Evolutionary conservation across 2,329 filamentous ascomycete genomes (phyloP).

Genomic region (Metarhizium humberi): DNA sequence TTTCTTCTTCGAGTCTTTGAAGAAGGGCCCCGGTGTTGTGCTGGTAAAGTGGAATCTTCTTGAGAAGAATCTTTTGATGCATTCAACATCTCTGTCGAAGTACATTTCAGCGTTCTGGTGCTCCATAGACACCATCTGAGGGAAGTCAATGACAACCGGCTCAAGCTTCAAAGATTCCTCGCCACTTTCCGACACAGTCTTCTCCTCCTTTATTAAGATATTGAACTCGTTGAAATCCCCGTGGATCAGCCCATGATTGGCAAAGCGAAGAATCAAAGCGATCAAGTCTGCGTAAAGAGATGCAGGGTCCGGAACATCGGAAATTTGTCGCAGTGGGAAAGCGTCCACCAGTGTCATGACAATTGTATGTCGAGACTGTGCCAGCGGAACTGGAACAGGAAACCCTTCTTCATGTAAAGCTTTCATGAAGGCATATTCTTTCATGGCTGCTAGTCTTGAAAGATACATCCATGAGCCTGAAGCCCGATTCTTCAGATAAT

Average conservation of each 20-base stretch:
- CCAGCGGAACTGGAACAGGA: conserved; percentile 77
- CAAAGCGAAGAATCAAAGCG: conserved; percentile 72
- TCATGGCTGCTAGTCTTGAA: conserved; percentile 82
- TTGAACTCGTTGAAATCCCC: conserved; percentile 99
- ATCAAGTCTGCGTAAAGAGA: conserved; percentile 88
- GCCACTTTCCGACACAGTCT: conserved; percentile 27
- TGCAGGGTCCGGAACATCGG: conserved; percentile 72
- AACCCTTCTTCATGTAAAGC: conserved; percentile 77
- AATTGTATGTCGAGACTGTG: conserved; percentile 88
- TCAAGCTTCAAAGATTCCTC: conserved; percentile 43
- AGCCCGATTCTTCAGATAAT: conserved; percentile 76
- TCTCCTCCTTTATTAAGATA: conserved; percentile 78
- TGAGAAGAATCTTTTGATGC: conserved; percentile 90
- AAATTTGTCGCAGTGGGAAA: conserved; percentile 83
- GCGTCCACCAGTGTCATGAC: conserved; percentile 93
- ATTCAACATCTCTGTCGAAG: conserved; percentile 91
- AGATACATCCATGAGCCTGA: conserved; percentile 98
- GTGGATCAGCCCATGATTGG: conserved; percentile 83
- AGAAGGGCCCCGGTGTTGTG: conserved; percentile 76
- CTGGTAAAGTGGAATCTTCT: conserved; percentile 80
- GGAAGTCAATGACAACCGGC: conserved; percentile 92
- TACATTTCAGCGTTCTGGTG: conserved; percentile 93
- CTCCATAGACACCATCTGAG: conserved; percentile 94
- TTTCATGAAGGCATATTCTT: conserved; percentile 92
- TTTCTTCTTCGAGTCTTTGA: conserved; percentile 70